These are phyloP conservation scores for Pseudogymnoascus verrucosus DNA, from an alignment of 2,329 filamentous ascomycete genomes.

Conservation along the genomic window DNA sequence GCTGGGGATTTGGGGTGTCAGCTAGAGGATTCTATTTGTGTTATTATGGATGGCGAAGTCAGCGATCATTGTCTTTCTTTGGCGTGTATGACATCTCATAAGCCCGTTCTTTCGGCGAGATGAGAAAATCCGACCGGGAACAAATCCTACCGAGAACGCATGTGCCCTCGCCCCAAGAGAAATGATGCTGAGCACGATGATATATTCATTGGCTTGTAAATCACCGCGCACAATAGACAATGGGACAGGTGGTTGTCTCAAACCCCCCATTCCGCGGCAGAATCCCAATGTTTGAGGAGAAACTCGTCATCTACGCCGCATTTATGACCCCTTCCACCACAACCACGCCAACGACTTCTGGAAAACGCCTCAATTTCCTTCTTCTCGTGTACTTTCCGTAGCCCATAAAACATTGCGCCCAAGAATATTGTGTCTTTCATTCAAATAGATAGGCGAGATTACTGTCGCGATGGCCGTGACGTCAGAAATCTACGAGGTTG, in stretches of 20 bases:
- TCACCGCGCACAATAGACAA: too few species aligned
- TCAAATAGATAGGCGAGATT: neutral
- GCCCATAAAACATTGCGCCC: too few species aligned
- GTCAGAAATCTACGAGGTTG: neutral
- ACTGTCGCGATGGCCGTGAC: neutral
- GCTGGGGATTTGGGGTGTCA: neutral
- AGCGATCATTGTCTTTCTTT: neutral
- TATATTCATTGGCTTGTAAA: neutral
- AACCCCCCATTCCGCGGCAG: neutral
- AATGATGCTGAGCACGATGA: neutral
- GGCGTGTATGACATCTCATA: neutral
- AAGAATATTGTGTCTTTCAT: neutral
- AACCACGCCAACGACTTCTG: neutral
- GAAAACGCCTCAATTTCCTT: neutral
- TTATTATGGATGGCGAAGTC: neutral
- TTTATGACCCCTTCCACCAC: neutral
- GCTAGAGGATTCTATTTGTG: neutral
- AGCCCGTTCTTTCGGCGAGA: neutral
- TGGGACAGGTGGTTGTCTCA: neutral
- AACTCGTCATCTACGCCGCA: neutral
- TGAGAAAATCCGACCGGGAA: neutral
- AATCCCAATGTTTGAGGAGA: neutral
- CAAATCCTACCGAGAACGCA: neutral
- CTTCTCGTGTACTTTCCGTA: too few species aligned
- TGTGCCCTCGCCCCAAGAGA: neutral